Evolutionary conservation across 192 early-diverging fungal species (phyloP).

Genomic region (Backusella circina): DNA sequence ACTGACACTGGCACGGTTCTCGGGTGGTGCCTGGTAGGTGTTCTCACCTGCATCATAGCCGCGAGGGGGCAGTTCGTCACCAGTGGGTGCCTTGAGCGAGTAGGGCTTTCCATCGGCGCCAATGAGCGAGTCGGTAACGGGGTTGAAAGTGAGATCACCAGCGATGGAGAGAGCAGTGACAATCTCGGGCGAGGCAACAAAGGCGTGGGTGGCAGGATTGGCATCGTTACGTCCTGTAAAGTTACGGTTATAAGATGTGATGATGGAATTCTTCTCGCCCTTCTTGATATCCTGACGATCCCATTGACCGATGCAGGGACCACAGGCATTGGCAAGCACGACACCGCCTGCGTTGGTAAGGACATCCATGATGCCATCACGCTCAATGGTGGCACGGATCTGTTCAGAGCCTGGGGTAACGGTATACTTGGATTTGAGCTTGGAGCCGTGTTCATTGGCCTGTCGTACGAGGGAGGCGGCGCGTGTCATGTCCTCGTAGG

Average conservation of each 20-base stretch:
- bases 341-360: constrained; percentile 79
- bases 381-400: constrained; percentile 93
- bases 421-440: constrained; percentile 79
- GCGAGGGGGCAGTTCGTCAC: constrained; percentile 82
- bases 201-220: constrained; percentile 95
- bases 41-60: constrained; percentile 94
- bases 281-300: constrained; percentile 95
- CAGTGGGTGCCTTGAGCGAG: constrained; percentile 85
- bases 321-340: constrained; percentile 96
- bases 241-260: constrained; percentile 99
- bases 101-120: constrained; percentile 90
- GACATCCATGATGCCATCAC: constrained; percentile 80
- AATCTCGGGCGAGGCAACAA: constrained; percentile 90
- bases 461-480: constrained; percentile 85
- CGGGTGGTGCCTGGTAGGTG: constrained; percentile 94
- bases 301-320: constrained; percentile 99
- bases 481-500: constrained; percentile 96
- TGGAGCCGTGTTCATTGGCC: constrained; percentile 76
- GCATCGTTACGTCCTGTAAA: constrained; percentile 99
- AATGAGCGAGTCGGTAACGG: constrained; percentile 82
- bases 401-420: constrained; percentile 98
- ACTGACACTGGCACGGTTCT: constrained; percentile 66
- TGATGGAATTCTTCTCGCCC: constrained; percentile 95
- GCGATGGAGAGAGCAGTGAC: constrained; percentile 96
- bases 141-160: constrained; percentile 93